Evolutionary conservation across 345 rosid genomes (phyloP).

Genomic region (Citrus inodora): DNA sequence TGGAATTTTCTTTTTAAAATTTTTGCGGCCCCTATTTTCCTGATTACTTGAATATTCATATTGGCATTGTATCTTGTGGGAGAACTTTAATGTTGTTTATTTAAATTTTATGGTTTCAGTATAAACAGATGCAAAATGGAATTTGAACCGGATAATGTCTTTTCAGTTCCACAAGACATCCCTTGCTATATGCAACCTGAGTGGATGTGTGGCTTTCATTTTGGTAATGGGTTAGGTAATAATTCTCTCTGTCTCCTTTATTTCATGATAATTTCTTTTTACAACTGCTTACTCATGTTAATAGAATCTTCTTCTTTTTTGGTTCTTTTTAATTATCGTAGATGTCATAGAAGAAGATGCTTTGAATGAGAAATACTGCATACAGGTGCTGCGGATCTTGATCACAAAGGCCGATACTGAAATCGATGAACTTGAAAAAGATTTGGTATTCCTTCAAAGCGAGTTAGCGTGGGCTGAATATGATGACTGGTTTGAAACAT

Average conservation of each 20-base stretch:
- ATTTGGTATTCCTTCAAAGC: constrained; percentile 35
- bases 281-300: background rate
- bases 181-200: constrained; percentile 15
- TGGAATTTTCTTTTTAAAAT: background rate
- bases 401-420: constrained; percentile 47
- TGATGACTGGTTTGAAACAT: constrained; percentile 45
- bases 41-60: background rate
- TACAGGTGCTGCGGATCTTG: constrained; percentile 50
- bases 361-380: constrained; percentile 52
- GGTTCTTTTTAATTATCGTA: constrained; percentile 15
- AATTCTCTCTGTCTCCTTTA: background rate
- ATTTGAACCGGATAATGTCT: constrained; percentile 1
- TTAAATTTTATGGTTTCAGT: background rate
- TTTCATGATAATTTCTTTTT: background rate
- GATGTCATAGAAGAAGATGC: constrained; percentile 61
- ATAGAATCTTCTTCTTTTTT: background rate
- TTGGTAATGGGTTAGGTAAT: constrained; percentile 52
- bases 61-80: background rate
- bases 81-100: background rate
- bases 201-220: constrained; percentile 40
- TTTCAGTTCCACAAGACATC: constrained; percentile 36
- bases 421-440: constrained; percentile 48
- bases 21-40: background rate
- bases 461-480: constrained; percentile 51
- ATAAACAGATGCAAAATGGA: background rate